Conservation (phyloP, 371 early-diverging fungal species). For the Batkoa obscura region DNA sequence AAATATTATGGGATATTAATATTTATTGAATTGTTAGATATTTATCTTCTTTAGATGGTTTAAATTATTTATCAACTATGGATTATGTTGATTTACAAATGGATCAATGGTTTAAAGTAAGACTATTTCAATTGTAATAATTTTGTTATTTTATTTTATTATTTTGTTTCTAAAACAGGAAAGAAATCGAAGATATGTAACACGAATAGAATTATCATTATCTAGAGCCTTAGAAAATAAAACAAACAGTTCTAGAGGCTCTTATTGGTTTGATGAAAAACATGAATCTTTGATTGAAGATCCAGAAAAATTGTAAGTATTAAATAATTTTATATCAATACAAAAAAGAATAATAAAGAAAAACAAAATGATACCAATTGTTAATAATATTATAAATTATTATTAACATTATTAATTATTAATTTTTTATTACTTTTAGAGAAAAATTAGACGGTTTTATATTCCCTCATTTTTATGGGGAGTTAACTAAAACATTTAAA, state of each 20-base stretch:
- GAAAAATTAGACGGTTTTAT: constrained; percentile 27
- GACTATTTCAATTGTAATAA: background rate
- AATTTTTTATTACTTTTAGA: constrained; percentile 9
- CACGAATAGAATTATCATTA: constrained; percentile 51
- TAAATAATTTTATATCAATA: background rate
- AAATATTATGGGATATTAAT: too few species aligned
- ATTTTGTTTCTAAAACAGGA: constrained; percentile 17
- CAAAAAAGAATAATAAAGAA: too few species aligned
- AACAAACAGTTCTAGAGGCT: background rate
- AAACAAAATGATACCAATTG: too few species aligned
- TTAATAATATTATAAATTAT: background rate
- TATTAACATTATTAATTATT: background rate
- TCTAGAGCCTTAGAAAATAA: constrained; percentile 25
- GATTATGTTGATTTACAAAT: constrained; percentile 60
- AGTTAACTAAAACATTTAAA: constrained; percentile 55
- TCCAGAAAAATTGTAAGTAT: constrained; percentile 7
- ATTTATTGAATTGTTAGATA: constrained; percentile 13
- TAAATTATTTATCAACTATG: constrained; percentile 41
- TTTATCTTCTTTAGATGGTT: constrained; percentile 50
- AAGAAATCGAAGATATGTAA: constrained; percentile 60
- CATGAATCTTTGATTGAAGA: constrained; percentile 6
- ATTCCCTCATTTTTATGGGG: constrained; percentile 68
- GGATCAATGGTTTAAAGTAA: constrained; percentile 66
- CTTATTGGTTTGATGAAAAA: constrained; percentile 12
- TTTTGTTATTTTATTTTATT: background rate